Conservation (phyloP, 148 eudicot genomes). For the Camellia granthamiana region DNA sequence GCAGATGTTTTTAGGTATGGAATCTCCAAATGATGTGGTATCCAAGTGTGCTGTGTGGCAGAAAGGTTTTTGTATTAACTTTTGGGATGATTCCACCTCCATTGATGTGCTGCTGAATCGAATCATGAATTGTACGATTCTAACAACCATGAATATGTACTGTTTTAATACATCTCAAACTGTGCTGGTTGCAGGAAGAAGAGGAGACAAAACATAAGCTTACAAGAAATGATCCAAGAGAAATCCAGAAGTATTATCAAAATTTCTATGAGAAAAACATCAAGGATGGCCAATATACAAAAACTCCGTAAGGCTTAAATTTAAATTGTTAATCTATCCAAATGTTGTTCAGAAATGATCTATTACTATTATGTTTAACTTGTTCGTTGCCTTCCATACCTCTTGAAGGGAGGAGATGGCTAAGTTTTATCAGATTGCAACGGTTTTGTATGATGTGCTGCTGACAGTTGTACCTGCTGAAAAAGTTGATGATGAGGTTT, state of each 20-base stretch:
- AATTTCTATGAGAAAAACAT: constrained; percentile 68
- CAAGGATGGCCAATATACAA: constrained; percentile 70
- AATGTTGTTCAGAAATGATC: neutral
- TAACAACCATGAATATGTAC: neutral
- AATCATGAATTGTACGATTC: too few species aligned
- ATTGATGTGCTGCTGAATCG: neutral
- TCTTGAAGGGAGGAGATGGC: constrained; percentile 90
- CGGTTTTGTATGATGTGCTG: constrained; percentile 85
- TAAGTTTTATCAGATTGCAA: constrained; percentile 85
- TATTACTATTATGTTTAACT: constrained; percentile 5
- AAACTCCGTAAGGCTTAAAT: constrained; percentile 68
- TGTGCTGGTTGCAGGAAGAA: constrained; percentile 67
- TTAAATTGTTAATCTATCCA: constrained; percentile 1
- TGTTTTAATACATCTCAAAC: constrained; percentile 13
- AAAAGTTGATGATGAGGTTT: constrained; percentile 75
- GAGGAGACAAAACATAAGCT: constrained; percentile 46
- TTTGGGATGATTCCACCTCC: neutral
- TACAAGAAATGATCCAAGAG: constrained; percentile 68
- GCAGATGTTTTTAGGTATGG: neutral
- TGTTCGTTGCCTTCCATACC: constrained; percentile 14
- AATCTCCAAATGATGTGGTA: too few species aligned
- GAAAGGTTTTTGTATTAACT: neutral
- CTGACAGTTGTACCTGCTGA: constrained; percentile 69
- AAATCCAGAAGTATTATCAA: constrained; percentile 81
- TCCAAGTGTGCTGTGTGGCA: neutral